Base-by-base conservation (phyloP, 768 basidiomycete species). In the Baorangia bicolor region DNA sequence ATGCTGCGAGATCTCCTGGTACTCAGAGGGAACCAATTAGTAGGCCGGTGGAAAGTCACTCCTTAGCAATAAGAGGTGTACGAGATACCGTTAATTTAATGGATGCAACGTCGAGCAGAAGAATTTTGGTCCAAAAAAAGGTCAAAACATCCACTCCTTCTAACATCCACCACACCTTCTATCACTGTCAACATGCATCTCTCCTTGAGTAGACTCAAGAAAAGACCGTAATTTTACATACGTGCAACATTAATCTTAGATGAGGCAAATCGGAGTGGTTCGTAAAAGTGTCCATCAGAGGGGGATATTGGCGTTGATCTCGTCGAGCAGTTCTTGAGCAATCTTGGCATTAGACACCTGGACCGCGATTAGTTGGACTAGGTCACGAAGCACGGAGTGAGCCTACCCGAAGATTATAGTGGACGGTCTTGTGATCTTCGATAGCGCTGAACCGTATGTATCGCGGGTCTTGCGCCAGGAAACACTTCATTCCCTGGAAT, bases 1-100 rank as follows among this genome's bases (percentile, higher is more conserved):
- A 98, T 98, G 95, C 77, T 95, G 34, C 78, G 87, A 56, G 95
- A 98, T 68, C 70, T 97, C 68, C 64, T 96, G 44, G 80, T 98
- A 30, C 81, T 98, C 33, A 74, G 95, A 51, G 88, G 82, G 25
- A 97, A 97, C 66, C 85, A 92, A 64, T 63, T 87, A 30, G 66
- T 88, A 16, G 92, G 94, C 35, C 74, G 90, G 67, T 97, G 95
- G 91, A 82, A 73, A 59, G 72, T 70, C 56, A 45, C 58, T 52
- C 62, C 64, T 35, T 63, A 42, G 53, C 49, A 51, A 53, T 53
- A 57, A 61, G 45, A 58, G 40, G 33, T 62, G 65, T 69, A 69
- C 51, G 39, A 68, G 61, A 61, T 65, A 65, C 60, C 41, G 46
- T 56, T 56, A 64, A 61, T 58, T 65, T 70, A 68, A 61, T 68